phyloP scores from a whole-genome alignment of 1,284 basidiomycete species.

The Neonothopanus nambi region DNA sequence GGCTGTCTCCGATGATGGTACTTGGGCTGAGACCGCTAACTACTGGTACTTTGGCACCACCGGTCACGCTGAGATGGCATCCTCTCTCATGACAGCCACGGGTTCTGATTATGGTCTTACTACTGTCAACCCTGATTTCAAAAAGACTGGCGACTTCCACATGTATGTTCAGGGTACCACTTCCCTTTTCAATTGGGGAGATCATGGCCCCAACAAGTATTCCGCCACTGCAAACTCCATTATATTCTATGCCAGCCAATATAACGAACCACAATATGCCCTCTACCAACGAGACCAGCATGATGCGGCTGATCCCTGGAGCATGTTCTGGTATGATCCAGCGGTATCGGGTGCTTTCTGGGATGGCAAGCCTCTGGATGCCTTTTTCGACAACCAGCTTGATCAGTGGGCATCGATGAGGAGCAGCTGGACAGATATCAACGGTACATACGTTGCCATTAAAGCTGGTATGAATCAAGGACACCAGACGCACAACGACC shows the following conservation, averaged over 20 bases:
- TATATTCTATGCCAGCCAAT: constrained; percentile 71
- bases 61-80: constrained; percentile 87
- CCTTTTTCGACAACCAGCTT: constrained; percentile 69
- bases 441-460: constrained; percentile 83
- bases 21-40: constrained; percentile 95
- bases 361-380: constrained; percentile 83
- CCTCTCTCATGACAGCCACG: constrained; percentile 82
- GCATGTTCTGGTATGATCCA: constrained; percentile 98
- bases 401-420: constrained; percentile 92
- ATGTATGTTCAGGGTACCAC: constrained; percentile 88
- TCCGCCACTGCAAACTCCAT: constrained; percentile 79
- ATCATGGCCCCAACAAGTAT: constrained; percentile 95
- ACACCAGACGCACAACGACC: constrained; percentile 92
- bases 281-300: constrained; percentile 93
- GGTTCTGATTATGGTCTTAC: constrained; percentile 83
- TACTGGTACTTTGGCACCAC: constrained; percentile 97
- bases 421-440: constrained; percentile 88
- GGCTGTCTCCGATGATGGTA: constrained; percentile 73
- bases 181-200: constrained; percentile 90
- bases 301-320: constrained; percentile 92
- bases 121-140: constrained; percentile 67
- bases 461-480: constrained; percentile 80
- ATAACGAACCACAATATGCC: constrained; percentile 70
- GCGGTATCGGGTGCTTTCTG: constrained; percentile 86
- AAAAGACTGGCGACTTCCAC: constrained; percentile 84